Percentiles rank a stretch among this genome's conserved stretches.
These are phyloP conservation scores for Grosmannia serpens DNA, from an alignment of 2,329 filamentous ascomycete genomes.

Conservation along the genomic window DNA sequence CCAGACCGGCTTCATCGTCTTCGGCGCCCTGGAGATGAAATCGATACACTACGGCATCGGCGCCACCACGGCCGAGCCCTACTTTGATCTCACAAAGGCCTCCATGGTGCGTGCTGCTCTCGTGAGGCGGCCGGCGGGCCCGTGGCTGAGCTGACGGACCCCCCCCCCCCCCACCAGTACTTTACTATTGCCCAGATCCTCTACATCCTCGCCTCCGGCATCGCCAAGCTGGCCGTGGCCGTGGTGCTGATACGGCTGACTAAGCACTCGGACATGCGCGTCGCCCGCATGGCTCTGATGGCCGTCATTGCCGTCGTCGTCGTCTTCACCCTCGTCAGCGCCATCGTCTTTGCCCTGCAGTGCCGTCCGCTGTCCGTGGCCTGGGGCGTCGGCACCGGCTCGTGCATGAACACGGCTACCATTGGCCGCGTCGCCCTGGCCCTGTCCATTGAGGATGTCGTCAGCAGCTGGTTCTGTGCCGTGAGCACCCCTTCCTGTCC, in stretches of 20 bases:
- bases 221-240: constrained; percentile 4
- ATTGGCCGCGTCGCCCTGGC: constrained; percentile 4
- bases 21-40: constrained; percentile 1
- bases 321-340: not conserved
- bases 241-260: not conserved
- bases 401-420: constrained; percentile 1
- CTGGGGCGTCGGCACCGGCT: constrained; percentile 4
- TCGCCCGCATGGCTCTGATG: not conserved
- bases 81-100: not conserved
- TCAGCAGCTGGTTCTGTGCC: constrained; percentile 4
- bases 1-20: constrained; percentile 2
- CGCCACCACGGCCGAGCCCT: not conserved
- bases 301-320: not conserved
- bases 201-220: constrained; percentile 4
- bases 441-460: constrained; percentile 4
- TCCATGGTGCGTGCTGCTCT: not conserved
- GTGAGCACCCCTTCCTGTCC: not conserved
- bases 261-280: not conserved
- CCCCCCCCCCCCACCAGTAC: no score
- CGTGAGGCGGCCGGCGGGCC: no score
- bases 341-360: constrained; percentile 4
- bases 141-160: no score
- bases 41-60: constrained; percentile 5
- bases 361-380: constrained; percentile 4
- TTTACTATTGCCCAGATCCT: constrained; percentile 5